Evolutionary conservation across 73 alveolate species (phyloP), one percentile per base, ranked within the genome.

Genomic region (Stentor roeselii): DNA sequence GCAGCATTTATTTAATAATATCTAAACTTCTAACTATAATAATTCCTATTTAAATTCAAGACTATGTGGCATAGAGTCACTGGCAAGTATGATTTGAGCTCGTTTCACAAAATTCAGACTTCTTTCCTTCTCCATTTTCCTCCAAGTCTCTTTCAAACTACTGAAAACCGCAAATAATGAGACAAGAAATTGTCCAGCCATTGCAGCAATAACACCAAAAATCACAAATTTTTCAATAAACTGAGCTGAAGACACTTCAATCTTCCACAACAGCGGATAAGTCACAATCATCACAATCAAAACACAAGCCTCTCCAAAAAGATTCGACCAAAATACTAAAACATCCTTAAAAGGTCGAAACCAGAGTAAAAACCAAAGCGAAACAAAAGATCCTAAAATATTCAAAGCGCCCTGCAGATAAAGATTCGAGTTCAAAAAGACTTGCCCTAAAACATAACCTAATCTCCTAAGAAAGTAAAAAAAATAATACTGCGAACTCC

Each of bases 401-500:
- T 50, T 6, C 21, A 50, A 50, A 50, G 21, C 67, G 67, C 67
- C 67, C 21, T 50, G 67, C 67, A 50, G 21, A 50, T 50, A 50
- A 50, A 50, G 67, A 21, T 50, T 50, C 21, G 6, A 21, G 67
- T 50, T 67, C 14, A 67, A 34, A 67, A 30, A 67, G 11, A 67
- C 41, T 40, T 21, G 37, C 27, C 37, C 14, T 30, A 67, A 1
- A 1, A 67, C 34, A 2, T 67, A 67, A 67, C 21, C 34, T 1
- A 67, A 32, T 32, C 80, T 67, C 34, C 80, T n/a, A 11, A 32
- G 41, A 2, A 67, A 67, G 34, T 21, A 67, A 21, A 67, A 15
- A 67, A 67, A 34, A 67, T 67, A 67, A 67, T 67, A 67, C 37
- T 67, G 80, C 34, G 80, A 21, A 11, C 41, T 2, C n/a, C n/a